Evolutionary conservation across 2,329 filamentous ascomycete species (phyloP).

Genomic region (Ophiocordyceps polyrhachis-furcata): DNA sequence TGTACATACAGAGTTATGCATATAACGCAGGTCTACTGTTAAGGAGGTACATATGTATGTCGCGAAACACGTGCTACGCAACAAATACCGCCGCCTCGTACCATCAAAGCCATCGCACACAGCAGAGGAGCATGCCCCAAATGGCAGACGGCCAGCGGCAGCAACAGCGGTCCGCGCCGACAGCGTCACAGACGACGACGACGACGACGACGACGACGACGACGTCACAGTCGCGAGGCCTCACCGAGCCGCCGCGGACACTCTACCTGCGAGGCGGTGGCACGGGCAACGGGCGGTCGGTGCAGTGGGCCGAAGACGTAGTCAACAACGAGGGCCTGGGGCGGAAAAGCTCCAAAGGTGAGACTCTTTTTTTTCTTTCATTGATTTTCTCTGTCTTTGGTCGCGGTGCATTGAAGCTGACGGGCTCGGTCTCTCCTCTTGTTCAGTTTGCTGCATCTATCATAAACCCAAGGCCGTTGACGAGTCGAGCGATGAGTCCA

Average conservation of each 20-base stretch:
- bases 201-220: slow-evolving; percentile 11
- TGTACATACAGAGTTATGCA: no score
- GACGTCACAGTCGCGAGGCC: slow-evolving; percentile 10
- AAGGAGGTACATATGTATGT: no score
- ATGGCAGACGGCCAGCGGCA: background rate
- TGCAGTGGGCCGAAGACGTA: slow-evolving; percentile 85
- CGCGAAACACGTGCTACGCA: no score
- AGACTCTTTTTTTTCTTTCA: slow-evolving; percentile 2
- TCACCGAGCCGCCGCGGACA: slow-evolving; percentile 17
- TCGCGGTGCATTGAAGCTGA: background rate
- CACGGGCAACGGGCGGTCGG: slow-evolving; percentile 34
- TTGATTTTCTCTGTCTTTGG: no score
- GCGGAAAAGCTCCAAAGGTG: slow-evolving; percentile 87
- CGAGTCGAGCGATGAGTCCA: slow-evolving; percentile 59
- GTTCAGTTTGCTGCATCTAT: slow-evolving; percentile 96
- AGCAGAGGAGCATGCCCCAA: background rate
- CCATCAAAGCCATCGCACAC: no score
- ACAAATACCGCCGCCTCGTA: no score
- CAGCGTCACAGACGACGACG: slow-evolving; percentile 15
- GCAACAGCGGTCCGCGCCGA: slow-evolving; percentile 7
- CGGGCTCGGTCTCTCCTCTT: background rate
- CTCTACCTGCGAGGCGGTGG: slow-evolving; percentile 34
- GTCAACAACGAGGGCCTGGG: slow-evolving; percentile 91
- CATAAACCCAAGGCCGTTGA: slow-evolving; percentile 66
- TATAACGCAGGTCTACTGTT: no score